Percentiles rank a stretch among this genome's conserved stretches.
phyloP scores from a whole-genome alignment of 192 early-diverging fungal species.

The Glomus cerebriforme region DNA sequence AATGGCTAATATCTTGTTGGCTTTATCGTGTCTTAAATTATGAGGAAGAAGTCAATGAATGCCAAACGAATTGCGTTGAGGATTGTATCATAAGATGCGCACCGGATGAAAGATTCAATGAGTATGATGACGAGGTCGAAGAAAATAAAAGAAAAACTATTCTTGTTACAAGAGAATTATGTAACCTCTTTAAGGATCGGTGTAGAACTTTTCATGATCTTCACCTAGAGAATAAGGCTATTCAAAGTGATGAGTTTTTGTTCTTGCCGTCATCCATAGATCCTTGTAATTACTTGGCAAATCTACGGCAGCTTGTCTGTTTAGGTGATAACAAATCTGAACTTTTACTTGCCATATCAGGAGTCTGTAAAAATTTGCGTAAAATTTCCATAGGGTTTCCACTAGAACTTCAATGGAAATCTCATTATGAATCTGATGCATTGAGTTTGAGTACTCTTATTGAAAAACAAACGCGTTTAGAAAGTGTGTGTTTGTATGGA shows the following conservation, averaged over 20 bases:
- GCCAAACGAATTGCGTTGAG: not conserved
- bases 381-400: not conserved
- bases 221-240: not conserved
- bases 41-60: not conserved
- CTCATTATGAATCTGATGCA: not conserved
- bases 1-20: constrained; percentile 10
- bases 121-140: not conserved
- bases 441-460: not conserved
- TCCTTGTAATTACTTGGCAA: not conserved
- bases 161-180: not conserved
- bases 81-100: not conserved
- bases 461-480: not conserved
- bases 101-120: not conserved
- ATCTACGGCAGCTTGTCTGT: not conserved
- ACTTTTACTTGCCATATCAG: not conserved
- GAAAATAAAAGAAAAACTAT: not conserved
- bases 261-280: not conserved
- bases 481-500: constrained; percentile 5
- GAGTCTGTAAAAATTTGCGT: not conserved
- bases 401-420: not conserved
- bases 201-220: not conserved
- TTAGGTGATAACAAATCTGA: not conserved
- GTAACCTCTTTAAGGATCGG: not conserved
- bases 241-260: not conserved
- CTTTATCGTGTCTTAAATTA: not conserved